A percentile compares a stretch with the other conserved stretches of the same genome.
Conservation (phyloP, 352 stramenopile genomes). For the Phytophthora foliorum region DNA sequence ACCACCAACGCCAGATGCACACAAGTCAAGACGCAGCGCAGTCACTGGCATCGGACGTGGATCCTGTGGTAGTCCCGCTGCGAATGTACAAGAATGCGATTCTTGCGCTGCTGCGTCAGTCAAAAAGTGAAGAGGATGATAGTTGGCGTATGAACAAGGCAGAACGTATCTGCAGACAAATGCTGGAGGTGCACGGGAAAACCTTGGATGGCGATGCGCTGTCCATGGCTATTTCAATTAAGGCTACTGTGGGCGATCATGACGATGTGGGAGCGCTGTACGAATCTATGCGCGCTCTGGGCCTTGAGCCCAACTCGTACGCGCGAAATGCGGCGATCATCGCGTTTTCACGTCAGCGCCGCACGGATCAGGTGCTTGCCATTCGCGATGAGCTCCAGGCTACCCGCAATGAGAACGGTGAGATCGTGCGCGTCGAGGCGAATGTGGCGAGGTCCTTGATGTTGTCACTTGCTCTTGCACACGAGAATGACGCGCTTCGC, state of each 20-base stretch:
- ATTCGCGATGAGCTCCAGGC: conserved; percentile 60
- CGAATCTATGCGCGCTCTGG: conserved; percentile 73
- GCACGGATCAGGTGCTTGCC: conserved; percentile 63
- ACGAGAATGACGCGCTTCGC: conserved; percentile 54
- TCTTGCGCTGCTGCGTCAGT: conserved; percentile 61
- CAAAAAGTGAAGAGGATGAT: conserved; percentile 22
- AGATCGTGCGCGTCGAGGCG: conserved; percentile 29
- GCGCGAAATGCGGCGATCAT: conserved; percentile 79
- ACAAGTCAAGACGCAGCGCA: conserved; percentile 10
- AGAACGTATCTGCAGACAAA: conserved; percentile 71
- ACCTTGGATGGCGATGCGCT: conserved; percentile 71
- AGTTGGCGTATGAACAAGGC: conserved; percentile 57
- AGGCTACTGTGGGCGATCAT: conserved; percentile 72
- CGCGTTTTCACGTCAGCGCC: conserved; percentile 71
- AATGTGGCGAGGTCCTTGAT: conserved; percentile 75
- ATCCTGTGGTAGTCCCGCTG: conserved; percentile 51
- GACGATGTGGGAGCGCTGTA: conserved; percentile 83
- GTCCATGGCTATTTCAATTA: conserved; percentile 85
- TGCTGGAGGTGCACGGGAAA: conserved; percentile 66
- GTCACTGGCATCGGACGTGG: conserved; percentile 21
- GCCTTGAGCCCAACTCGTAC: conserved; percentile 76
- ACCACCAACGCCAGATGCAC: conserved; percentile 33
- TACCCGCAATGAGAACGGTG: conserved; percentile 11
- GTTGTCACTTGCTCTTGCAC: conserved; percentile 67
- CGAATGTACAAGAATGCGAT: conserved; percentile 77